Evolutionary conservation across 176 grass and related monocot genomes (phyloP), one percentile per base, ranked within the genome.

Genomic region (Triticum dicoccoides): DNA sequence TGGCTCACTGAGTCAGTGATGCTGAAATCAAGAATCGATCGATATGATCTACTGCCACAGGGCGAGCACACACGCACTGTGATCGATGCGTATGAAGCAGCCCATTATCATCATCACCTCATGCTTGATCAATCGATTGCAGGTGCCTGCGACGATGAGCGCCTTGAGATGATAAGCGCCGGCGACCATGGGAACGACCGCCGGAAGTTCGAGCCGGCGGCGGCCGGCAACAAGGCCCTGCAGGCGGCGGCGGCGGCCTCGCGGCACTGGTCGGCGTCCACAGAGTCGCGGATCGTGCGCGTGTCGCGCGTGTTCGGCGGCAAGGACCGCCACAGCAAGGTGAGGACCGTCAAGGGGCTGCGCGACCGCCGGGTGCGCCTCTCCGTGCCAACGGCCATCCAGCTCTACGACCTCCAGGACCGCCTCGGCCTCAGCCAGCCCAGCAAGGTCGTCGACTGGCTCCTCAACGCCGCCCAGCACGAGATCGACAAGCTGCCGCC

Each of bases 401-500:
- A 98, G 86, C 88, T 98, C 75, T 98, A 98, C 82, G 97, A 98
- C 87, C 97, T 98, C 23, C 97, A 98, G 88, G 97, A 98, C 24
- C 88, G 88, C 81, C 89, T 98, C 34, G 94, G 96, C 11, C 85
- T 98, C 5, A 96, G 87, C 89, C 96, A 98, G 88, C 96, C 96
- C 8, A 98, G 96, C 90, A 98, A 98, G 68, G 96, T 89, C n/a
- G 96, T 98, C 25, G 96, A 98, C 86, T 98, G 96, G 96, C 91
- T 98, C 9, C 51, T 98, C 20, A 89, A 91, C 77, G 92, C 90
- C 10, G 94, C 97, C 25, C 93, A 92, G 89, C 87, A 88, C 41
- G 97, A 98, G 92, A 96, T 98, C 87, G 92, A 98, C 88, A 98
- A 96, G 83, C 94, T 98, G 3, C 97, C 94, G 13, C 97, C 94